Base-by-base conservation (phyloP, 2,329 filamentous ascomycete genomes). In the Huntiella savannae region DNA sequence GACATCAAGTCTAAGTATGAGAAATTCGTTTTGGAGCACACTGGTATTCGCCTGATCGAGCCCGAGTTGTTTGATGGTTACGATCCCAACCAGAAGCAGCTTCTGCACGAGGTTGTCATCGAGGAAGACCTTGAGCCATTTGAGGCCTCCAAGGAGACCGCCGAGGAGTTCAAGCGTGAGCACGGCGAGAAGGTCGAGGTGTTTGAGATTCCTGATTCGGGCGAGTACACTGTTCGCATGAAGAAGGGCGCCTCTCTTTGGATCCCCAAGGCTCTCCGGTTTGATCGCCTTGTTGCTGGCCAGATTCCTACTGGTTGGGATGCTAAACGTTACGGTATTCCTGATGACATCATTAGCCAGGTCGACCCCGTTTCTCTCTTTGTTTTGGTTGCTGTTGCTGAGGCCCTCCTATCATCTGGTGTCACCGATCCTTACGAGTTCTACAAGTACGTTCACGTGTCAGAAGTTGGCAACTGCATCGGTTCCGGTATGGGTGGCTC, bases 391-490 rank as follows among this genome's bases (percentile, higher is more conserved):
- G 92, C 84, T 46, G 93, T 87, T 41, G 85, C 82, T 1, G 92
- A 98, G 63, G 79, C 87, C 49, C 78, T 98, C 5, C 72, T 98
- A 44, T 81, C 85, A 28, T 81, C 84, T 52, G 91, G 91, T 77
- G 88, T 98, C 61, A 96, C 91, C 19, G 92, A 98, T 60, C 92
- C 91, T 15, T 98, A 96, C 60, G 91, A 98, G 66, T 96, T 98
- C 68, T 98, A 98, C 75, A 87, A 96, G 70, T 98, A 98, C 58
- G 87, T 98, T 52, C 91, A 98, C 63, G 77, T 98, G 51, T 96
- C 91, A 5, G 84, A 98, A 60, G 83, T 98, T 44, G 91, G 91
- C 62, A 98, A 98, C 73, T 96, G 88, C 60, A 79, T 98, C 55
- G 91, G 91, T 63, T 98, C 92, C 32, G 91, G 92, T 71, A 94